phyloP scores from a whole-genome alignment of 371 early-diverging fungal genomes.

The Zychaea mexicana region DNA sequence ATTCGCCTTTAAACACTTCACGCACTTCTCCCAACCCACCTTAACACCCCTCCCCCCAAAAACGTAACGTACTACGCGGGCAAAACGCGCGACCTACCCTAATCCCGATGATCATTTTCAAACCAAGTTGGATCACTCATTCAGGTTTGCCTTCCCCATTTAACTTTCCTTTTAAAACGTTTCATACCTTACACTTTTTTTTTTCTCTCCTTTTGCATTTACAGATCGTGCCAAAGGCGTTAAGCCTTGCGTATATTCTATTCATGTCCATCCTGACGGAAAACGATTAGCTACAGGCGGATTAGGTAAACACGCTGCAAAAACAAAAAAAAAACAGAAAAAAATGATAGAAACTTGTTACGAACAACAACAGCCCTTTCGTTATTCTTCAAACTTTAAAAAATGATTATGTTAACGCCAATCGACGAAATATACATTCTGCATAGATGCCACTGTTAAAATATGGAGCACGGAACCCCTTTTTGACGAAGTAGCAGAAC shows the following conservation, averaged over 20 bases:
- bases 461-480: conserved; percentile 83
- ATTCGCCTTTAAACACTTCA: background rate
- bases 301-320: conserved; percentile 75
- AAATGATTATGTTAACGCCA: no score
- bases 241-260: conserved; percentile 81
- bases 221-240: conserved; percentile 52
- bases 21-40: background rate
- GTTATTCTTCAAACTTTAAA: no score
- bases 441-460: conserved; percentile 77
- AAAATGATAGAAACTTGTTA: no score
- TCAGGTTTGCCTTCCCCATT: conserved; percentile 14
- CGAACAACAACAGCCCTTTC: no score
- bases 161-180: background rate
- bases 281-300: conserved; percentile 86
- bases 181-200: background rate
- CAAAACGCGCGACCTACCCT: background rate
- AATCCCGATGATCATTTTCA: conserved; percentile 25
- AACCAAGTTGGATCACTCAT: conserved; percentile 29
- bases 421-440: no score
- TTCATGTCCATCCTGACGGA: conserved; percentile 87
- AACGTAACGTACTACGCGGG: background rate
- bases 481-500: conserved; percentile 53
- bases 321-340: background rate
- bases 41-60: background rate
- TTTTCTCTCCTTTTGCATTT: background rate